phyloP scores from a whole-genome alignment of 345 rosid genomes.

The Lepidium didymum region DNA sequence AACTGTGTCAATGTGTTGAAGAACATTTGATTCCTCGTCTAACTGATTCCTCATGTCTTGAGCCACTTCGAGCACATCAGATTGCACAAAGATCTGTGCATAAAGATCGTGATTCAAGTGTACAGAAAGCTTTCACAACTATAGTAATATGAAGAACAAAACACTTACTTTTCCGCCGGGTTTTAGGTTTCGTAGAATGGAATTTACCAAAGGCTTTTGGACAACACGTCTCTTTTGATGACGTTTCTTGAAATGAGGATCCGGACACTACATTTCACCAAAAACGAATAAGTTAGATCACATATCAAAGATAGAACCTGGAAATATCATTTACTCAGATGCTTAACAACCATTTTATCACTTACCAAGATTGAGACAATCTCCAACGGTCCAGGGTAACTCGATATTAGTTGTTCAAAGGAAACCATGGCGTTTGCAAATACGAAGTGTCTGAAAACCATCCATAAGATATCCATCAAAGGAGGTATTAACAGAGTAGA shows the following conservation, averaged over 20 bases:
- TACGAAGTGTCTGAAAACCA: constrained; percentile 63
- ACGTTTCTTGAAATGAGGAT: constrained; percentile 94
- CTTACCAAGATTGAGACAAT: constrained; percentile 84
- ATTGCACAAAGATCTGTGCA: constrained; percentile 74
- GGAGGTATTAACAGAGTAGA: constrained; percentile 8
- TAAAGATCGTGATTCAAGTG: no score
- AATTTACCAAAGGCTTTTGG: constrained; percentile 67
- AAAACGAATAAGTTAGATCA: constrained; percentile 2
- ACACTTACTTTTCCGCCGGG: constrained; percentile 70
- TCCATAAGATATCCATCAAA: constrained; percentile 13
- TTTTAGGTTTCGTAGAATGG: constrained; percentile 43
- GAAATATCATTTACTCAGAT: background rate
- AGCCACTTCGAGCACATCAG: constrained; percentile 85
- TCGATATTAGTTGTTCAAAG: constrained; percentile 49
- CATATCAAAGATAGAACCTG: background rate
- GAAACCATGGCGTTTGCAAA: constrained; percentile 78
- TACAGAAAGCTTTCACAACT: background rate
- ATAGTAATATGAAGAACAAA: background rate
- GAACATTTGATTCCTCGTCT: constrained; percentile 39
- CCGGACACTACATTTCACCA: constrained; percentile 63
- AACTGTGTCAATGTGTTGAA: constrained; percentile 40
- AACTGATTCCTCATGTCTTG: constrained; percentile 75
- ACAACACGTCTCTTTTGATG: constrained; percentile 91
- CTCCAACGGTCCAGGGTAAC: constrained; percentile 75
- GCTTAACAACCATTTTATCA: background rate